Evolutionary conservation across 2,329 filamentous ascomycete genomes (phyloP).

Genomic region (Microascus cirrosus): DNA sequence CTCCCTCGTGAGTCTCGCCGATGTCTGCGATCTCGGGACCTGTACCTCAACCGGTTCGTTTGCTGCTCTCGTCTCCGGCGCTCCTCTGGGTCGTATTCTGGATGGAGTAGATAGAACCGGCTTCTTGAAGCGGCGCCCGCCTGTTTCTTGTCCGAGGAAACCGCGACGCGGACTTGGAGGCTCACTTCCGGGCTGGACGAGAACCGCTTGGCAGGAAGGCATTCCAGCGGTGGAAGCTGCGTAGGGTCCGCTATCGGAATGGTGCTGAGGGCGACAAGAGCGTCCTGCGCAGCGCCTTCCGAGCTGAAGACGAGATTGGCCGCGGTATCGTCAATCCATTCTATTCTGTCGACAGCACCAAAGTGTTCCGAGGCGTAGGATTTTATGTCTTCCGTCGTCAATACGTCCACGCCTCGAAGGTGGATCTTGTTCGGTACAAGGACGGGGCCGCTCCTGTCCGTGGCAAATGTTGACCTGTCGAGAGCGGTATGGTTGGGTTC

Average conservation of each 20-base stretch:
- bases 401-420: constrained; percentile 68
- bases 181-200: constrained; percentile 56
- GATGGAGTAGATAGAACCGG: constrained; percentile 85
- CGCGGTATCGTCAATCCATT: constrained; percentile 93
- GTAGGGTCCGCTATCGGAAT: constrained; percentile 41
- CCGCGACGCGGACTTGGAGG: constrained; percentile 63
- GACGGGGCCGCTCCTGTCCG: neutral
- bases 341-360: constrained; percentile 49
- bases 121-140: constrained; percentile 69
- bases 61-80: constrained; percentile 48
- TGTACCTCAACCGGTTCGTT: constrained; percentile 45
- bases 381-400: constrained; percentile 72
- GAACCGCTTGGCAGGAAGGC: constrained; percentile 58
- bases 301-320: constrained; percentile 73
- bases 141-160: constrained; percentile 68
- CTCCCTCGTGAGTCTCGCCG: constrained; percentile 13
- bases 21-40: constrained; percentile 20
- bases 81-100: constrained; percentile 76
- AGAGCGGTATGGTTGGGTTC: neutral
- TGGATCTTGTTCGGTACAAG: constrained; percentile 54
- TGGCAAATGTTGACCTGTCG: neutral
- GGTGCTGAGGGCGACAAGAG: constrained; percentile 40
- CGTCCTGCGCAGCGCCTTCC: constrained; percentile 38
- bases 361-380: constrained; percentile 63
- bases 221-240: constrained; percentile 48